These are phyloP conservation scores for Fusarium pininemorale DNA, from an alignment of 2,329 filamentous ascomycete genomes.

Conservation along the genomic window DNA sequence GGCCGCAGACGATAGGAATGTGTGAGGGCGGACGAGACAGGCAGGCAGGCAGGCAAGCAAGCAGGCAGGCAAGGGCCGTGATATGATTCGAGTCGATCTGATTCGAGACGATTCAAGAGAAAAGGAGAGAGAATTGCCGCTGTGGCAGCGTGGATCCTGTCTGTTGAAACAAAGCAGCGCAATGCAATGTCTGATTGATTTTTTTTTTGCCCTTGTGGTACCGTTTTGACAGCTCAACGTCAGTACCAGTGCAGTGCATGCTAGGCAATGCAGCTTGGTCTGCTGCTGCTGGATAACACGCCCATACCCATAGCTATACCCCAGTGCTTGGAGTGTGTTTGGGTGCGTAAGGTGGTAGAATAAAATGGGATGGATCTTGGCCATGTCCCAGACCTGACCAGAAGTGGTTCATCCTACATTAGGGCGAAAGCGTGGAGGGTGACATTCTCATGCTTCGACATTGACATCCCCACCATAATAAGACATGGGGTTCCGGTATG, in stretches of 20 bases:
- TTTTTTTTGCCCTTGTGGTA: neutral
- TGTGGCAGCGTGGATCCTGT: conserved; percentile 34
- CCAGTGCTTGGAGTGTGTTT: conserved; percentile 20
- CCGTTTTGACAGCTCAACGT: conserved; percentile 25
- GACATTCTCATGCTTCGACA: conserved; percentile 40
- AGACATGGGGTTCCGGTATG: conserved; percentile 30
- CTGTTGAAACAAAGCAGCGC: conserved; percentile 24
- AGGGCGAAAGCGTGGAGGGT: conserved; percentile 46
- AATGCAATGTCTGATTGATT: conserved; percentile 3
- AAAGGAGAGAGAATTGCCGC: conserved; percentile 17
- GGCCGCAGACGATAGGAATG: conserved; percentile 10
- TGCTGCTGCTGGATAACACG: conserved; percentile 7
- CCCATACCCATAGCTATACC: conserved; percentile 2
- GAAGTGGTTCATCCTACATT: conserved; percentile 48
- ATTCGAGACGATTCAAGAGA: conserved; percentile 22
- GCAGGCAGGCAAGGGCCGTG: conserved; percentile 19
- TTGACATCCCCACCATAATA: conserved; percentile 33
- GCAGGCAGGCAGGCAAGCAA: conserved; percentile 6
- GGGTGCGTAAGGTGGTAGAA: conserved; percentile 27
- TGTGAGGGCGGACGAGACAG: conserved; percentile 16
- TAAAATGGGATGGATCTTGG: conserved; percentile 44
- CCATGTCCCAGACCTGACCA: conserved; percentile 40
- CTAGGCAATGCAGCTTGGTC: neutral
- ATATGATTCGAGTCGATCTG: conserved; percentile 18
- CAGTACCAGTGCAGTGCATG: conserved; percentile 8